phyloP scores from a whole-genome alignment of 2,329 filamentous ascomycete genomes.

The Diplodia mutila region DNA sequence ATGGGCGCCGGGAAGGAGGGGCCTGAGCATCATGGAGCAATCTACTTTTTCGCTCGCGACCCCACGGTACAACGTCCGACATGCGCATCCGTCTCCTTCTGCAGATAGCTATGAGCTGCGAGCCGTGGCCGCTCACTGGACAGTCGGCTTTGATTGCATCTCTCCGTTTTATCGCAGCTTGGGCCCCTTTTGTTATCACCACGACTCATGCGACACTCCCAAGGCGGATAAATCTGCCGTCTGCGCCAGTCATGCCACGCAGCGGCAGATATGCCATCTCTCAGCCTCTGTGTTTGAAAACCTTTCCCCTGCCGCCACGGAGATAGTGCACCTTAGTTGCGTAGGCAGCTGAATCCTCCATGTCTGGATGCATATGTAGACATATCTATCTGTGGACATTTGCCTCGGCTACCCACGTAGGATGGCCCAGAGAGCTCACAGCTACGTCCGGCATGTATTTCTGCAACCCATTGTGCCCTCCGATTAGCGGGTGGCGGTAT shows the following conservation, averaged over 20 bases:
- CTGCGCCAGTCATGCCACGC: neutral
- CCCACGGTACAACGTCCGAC: neutral
- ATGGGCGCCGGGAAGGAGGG: neutral
- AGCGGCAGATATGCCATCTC: neutral
- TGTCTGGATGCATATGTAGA: no score
- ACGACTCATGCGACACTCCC: conserved; percentile 5
- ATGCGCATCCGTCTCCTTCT: no score
- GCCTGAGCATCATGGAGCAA: neutral
- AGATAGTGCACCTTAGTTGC: no score
- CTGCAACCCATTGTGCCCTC: neutral
- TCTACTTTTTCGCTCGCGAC: neutral
- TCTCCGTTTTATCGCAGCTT: conserved; percentile 8
- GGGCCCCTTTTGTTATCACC: conserved; percentile 4
- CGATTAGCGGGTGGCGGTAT: neutral
- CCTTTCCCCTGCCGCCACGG: neutral
- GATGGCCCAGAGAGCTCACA: no score
- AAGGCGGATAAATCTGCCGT: conserved; percentile 6
- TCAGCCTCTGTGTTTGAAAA: neutral
- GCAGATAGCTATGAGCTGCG: neutral
- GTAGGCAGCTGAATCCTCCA: no score
- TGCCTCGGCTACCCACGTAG: no score
- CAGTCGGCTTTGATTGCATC: neutral
- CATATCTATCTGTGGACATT: no score
- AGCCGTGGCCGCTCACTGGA: neutral
- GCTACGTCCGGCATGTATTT: no score